These are phyloP conservation scores for Naganishia kalamii DNA, from an alignment of 768 basidiomycete genomes.

Conservation along the genomic window DNA sequence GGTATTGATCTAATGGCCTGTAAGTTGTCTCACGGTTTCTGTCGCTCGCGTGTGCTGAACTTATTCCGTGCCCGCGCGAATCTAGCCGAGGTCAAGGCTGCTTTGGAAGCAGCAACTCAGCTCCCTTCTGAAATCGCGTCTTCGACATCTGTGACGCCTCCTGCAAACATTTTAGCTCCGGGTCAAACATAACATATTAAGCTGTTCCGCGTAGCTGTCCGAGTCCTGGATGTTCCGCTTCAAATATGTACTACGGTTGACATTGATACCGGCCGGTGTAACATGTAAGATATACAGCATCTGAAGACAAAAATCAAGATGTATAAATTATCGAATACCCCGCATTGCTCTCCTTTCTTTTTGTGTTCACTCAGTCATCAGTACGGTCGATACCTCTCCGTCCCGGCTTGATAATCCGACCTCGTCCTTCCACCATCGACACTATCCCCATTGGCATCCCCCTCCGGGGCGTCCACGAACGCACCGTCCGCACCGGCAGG, in stretches of 20 bases:
- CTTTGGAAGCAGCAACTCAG: slow-evolving; percentile 39
- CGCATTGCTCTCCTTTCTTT: not conserved
- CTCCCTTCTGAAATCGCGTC: slow-evolving; percentile 32
- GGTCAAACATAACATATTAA: too few relatives aligned
- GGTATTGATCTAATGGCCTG: slow-evolving; percentile 45
- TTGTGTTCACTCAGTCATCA: not conserved
- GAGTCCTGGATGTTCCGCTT: too few relatives aligned
- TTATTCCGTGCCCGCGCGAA: too few relatives aligned
- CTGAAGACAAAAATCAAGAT: too few relatives aligned
- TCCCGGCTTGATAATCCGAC: slow-evolving; percentile 11
- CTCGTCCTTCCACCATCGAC: slow-evolving; percentile 6
- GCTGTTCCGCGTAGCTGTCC: too few relatives aligned
- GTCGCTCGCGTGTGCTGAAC: not conserved
- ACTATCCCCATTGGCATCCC: not conserved
- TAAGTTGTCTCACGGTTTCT: slow-evolving; percentile 26
- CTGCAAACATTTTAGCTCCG: too few relatives aligned
- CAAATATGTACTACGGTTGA: too few relatives aligned
- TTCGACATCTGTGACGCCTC: not conserved
- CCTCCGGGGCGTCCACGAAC: not conserved
- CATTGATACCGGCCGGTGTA: too few relatives aligned
- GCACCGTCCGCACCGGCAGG: slow-evolving; percentile 7
- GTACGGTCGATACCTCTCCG: slow-evolving; percentile 5
- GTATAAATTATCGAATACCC: too few relatives aligned
- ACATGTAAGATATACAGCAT: too few relatives aligned
- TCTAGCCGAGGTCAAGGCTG: slow-evolving; percentile 42